Percentiles rank a stretch among this genome's conserved stretches.
Conservation (phyloP, 2,329 filamentous ascomycete genomes). For the Penicillium sumatraense region DNA sequence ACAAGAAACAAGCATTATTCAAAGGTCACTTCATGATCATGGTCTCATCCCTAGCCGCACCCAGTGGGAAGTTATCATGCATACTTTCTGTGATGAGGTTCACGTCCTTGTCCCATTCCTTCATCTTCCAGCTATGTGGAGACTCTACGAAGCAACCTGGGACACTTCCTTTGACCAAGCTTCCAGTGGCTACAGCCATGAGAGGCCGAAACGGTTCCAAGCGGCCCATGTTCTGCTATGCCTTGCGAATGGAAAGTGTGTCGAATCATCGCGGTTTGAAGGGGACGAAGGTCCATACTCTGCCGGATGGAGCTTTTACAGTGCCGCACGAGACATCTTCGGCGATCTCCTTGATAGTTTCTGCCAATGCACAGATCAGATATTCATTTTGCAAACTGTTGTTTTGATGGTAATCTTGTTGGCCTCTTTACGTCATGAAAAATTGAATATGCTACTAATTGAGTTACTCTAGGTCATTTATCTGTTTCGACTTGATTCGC, state of each 20-base stretch:
- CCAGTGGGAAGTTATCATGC: conserved; percentile 21
- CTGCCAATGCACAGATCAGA: conserved; percentile 17
- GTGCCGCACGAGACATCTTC: conserved; percentile 24
- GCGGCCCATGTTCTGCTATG: conserved; percentile 23
- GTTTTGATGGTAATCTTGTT: conserved; percentile 22
- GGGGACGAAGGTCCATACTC: conserved; percentile 23
- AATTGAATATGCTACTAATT: conserved; percentile 18
- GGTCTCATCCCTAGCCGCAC: conserved; percentile 11
- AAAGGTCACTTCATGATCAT: neutral
- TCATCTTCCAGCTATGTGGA: conserved; percentile 22
- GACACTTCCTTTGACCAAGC: neutral
- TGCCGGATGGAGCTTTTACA: conserved; percentile 30
- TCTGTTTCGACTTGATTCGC: conserved; percentile 26
- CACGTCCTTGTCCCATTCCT: conserved; percentile 30
- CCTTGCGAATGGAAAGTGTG: conserved; percentile 29
- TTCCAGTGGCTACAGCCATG: neutral
- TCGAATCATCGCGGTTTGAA: conserved; percentile 20
- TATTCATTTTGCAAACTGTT: conserved; percentile 20
- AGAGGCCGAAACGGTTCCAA: conserved; percentile 11
- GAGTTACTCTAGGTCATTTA: conserved; percentile 21
- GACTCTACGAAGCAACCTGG: conserved; percentile 19
- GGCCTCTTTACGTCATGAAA: neutral
- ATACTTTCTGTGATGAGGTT: conserved; percentile 26
- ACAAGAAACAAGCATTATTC: neutral
- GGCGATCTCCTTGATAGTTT: conserved; percentile 23